These are phyloP conservation scores for Hymenoscyphus fructigenus DNA, from an alignment of 2,329 filamentous ascomycete genomes.

Conservation along the genomic window DNA sequence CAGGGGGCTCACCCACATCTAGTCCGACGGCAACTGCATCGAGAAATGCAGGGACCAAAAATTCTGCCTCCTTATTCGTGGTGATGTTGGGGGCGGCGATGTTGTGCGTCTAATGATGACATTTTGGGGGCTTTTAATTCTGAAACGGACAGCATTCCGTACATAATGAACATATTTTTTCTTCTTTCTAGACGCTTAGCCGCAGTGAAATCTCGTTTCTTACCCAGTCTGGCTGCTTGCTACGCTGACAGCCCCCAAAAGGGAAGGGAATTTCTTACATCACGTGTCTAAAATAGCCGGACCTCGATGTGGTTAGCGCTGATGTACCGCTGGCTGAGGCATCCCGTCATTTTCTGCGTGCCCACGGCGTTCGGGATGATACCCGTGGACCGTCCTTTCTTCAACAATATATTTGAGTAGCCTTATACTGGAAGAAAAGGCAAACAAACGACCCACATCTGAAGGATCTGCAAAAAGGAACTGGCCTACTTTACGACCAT, in stretches of 20 bases:
- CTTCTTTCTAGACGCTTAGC: not conserved
- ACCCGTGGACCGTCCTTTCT: not conserved
- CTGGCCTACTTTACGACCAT: not conserved
- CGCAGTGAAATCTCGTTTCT: not conserved
- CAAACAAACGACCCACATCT: not conserved
- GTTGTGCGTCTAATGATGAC: not conserved
- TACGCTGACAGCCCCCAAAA: not conserved
- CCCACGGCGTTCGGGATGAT: not conserved
- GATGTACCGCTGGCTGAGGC: not conserved
- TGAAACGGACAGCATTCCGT: not conserved
- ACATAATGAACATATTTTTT: not conserved
- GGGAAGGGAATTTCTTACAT: not conserved
- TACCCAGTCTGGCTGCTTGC: not conserved
- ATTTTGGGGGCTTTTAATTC: not conserved
- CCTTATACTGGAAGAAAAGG: not conserved
- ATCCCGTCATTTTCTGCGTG: constrained; percentile 5
- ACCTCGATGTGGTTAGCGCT: constrained; percentile 8
- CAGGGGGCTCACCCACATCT: not conserved
- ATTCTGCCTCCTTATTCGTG: constrained; percentile 4
- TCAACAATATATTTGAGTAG: not conserved
- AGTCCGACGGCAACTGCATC: not conserved
- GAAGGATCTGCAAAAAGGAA: not conserved
- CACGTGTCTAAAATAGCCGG: not conserved
- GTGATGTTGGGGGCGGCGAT: constrained; percentile 3
- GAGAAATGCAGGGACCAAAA: constrained; percentile 7